phyloP scores from a whole-genome alignment of 768 basidiomycete genomes.

The Fistulinella prunicolor region DNA sequence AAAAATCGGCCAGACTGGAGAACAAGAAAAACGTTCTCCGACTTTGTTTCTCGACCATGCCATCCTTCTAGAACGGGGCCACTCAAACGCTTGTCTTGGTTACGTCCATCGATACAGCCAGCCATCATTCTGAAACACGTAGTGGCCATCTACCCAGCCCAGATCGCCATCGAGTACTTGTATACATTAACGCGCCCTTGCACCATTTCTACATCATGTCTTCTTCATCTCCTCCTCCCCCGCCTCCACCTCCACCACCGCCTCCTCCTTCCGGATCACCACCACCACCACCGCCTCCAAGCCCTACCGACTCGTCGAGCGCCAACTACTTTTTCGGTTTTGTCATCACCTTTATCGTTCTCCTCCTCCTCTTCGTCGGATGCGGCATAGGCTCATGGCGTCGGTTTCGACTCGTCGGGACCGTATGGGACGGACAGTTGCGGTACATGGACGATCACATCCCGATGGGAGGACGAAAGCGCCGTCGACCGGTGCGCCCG shows the following conservation, averaged over 20 bases:
- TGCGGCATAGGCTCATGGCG: slow-evolving; percentile 50
- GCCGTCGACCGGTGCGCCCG: slow-evolving; percentile 20
- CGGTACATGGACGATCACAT: slow-evolving; percentile 12
- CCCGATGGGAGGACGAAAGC: slow-evolving; percentile 6
- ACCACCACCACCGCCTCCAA: background rate
- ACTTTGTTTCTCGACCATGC: too few species aligned
- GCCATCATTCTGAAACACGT: slow-evolving; percentile 19
- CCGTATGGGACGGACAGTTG: slow-evolving; percentile 19
- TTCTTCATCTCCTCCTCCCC: background rate
- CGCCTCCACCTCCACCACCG: background rate
- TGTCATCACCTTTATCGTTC: slow-evolving; percentile 31
- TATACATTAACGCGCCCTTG: background rate
- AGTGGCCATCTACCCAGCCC: slow-evolving; percentile 4
- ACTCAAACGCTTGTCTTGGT: slow-evolving; percentile 6
- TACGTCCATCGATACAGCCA: slow-evolving; percentile 5
- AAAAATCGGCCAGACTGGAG: too few species aligned
- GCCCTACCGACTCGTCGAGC: background rate
- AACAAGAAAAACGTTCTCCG: too few species aligned
- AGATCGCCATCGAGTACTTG: slow-evolving; percentile 5
- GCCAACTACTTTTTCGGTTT: slow-evolving; percentile 35
- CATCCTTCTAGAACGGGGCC: too few species aligned
- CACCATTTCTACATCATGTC: slow-evolving; percentile 8
- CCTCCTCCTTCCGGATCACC: background rate
- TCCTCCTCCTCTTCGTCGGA: slow-evolving; percentile 48
- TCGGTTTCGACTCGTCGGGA: slow-evolving; percentile 25